phyloP scores from a whole-genome alignment of 352 stramenopile species.

The Phytophthora syringae region DNA sequence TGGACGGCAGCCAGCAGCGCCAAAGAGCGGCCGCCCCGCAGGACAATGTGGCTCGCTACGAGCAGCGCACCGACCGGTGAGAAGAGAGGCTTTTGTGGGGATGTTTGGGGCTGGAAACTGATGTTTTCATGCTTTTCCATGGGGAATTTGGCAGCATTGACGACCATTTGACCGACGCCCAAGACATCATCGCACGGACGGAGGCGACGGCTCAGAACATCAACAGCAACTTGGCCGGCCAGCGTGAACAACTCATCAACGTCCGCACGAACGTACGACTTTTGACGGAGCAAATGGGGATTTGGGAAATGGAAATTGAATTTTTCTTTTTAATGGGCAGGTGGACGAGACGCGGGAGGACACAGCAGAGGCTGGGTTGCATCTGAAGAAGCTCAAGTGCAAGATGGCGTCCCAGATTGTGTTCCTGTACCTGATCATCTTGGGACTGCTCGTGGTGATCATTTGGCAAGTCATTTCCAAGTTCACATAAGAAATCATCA shows the following conservation, averaged over 20 bases:
- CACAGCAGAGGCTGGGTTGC: slow-evolving; percentile 64
- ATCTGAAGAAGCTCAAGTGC: slow-evolving; percentile 83
- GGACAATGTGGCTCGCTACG: slow-evolving; percentile 77
- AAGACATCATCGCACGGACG: slow-evolving; percentile 71
- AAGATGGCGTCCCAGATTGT: slow-evolving; percentile 83
- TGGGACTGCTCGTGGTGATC: slow-evolving; percentile 73
- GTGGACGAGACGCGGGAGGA: slow-evolving; percentile 78
- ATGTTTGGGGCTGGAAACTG: not conserved
- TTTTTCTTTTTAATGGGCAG: slow-evolving; percentile 18
- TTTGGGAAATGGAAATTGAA: too few relatives aligned
- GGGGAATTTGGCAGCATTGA: slow-evolving; percentile 47
- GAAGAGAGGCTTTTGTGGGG: not conserved
- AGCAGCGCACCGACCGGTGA: slow-evolving; percentile 66
- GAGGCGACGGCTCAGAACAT: slow-evolving; percentile 79
- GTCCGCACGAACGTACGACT: slow-evolving; percentile 80
- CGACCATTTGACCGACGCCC: slow-evolving; percentile 72
- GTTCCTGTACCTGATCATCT: slow-evolving; percentile 82
- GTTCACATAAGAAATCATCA: slow-evolving; percentile 47
- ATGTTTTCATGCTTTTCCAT: too few relatives aligned
- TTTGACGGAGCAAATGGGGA: slow-evolving; percentile 1
- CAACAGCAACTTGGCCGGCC: slow-evolving; percentile 61
- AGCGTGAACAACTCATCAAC: slow-evolving; percentile 80
- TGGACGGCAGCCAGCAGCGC: slow-evolving; percentile 76
- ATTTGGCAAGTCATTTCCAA: slow-evolving; percentile 76
- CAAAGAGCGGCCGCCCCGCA: slow-evolving; percentile 51